Base-by-base conservation (phyloP, 805 yeast species). In the Spathaspora gorwiae region DNA sequence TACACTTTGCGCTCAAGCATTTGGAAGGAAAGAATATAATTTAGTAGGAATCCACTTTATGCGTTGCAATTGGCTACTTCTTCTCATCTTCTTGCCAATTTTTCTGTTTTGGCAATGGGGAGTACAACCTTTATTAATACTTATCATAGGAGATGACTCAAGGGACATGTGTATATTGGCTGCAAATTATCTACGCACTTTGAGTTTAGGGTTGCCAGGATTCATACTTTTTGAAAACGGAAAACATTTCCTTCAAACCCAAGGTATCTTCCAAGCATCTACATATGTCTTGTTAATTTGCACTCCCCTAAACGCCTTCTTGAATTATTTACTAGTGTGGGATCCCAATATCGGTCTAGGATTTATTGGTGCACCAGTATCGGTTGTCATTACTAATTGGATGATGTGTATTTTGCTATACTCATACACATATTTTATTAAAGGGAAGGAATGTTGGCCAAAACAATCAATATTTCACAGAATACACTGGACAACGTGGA, bases 181-280 rank as follows among this genome's bases (percentile, higher is more conserved):
- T 1, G 70, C 84, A 2, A 57, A 60, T 32, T 86, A 85, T 59
- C 65, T 86, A 46, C 64, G 68, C 44, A 68, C 81, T 7, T 72
- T 81, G 8, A 65, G 81, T 5, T 62, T 80, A 42, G 92, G 92
- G 29, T 70, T 85, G 6, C 94, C 94, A 0, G 92, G 88, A 0
- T 85, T 78, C 59, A 80, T 84, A 27, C 54, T 80, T n/a, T 79
- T 79, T 54, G 92, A 86, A 64, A 81, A 83, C 51, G 81, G 83
- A 41, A 85, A 85, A 60, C 80, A 86, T 60, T 86, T 75, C 55
- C 66, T 86, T 54, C 92, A 86, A 61, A 76, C 87, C 39, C 92
- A 86, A 66, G 88, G 88, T 24, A 76, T 84, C 7, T 86, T 85
- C 63, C 87, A 85, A 61, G 92, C 92, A 7, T 82, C 90, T 9